Evolutionary conservation across 169 alveolate genomes (phyloP).

Genomic region (Cryptosporidium baileyi): DNA sequence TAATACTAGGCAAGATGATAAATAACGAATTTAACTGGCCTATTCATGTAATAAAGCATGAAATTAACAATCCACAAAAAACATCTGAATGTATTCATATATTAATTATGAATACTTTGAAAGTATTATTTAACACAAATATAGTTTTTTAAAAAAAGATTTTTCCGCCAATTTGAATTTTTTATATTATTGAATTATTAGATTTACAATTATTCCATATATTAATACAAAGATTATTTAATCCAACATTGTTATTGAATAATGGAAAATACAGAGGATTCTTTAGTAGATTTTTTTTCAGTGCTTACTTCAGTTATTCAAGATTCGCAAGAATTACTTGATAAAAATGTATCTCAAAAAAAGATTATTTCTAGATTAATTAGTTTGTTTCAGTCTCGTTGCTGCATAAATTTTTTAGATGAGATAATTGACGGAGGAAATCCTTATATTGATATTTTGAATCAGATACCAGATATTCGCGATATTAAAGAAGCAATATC

Average conservation of each 20-base stretch:
- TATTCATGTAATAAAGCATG: constrained; percentile 3
- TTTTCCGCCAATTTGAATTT: constrained; percentile 38
- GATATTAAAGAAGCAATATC: constrained; percentile 47
- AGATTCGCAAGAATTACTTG: background rate
- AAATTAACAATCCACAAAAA: constrained; percentile 21
- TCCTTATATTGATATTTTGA: background rate
- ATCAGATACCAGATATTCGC: constrained; percentile 26
- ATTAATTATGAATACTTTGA: background rate
- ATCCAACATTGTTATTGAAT: background rate
- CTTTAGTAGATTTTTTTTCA: constrained; percentile 36
- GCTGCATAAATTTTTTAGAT: background rate
- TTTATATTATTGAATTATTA: background rate
- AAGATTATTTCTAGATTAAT: background rate
- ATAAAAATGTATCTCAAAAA: background rate
- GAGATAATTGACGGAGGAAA: background rate
- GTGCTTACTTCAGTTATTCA: background rate
- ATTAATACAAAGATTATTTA: background rate
- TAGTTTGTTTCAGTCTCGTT: background rate
- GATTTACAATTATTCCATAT: too few relatives aligned
- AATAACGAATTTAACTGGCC: constrained; percentile 25
- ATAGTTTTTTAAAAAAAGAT: background rate
- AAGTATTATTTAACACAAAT: background rate
- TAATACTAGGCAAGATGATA: background rate
- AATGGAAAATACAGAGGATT: constrained; percentile 21
- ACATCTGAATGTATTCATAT: constrained; percentile 19